These are phyloP conservation scores for Pythium graminicola DNA, from an alignment of 352 stramenopile genomes.

Conservation along the genomic window DNA sequence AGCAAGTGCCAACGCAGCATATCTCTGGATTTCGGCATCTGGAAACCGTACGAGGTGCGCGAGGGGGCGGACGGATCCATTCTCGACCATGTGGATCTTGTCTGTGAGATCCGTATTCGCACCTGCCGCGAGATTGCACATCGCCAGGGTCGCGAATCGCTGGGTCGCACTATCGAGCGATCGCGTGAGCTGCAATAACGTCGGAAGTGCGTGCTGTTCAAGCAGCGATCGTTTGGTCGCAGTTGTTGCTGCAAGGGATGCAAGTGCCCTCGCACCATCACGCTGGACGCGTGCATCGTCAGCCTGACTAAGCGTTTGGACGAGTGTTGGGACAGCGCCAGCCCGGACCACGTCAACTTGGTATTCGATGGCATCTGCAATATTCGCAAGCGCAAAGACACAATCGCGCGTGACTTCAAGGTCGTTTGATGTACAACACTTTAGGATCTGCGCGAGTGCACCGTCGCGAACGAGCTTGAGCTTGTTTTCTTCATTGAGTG, in stretches of 20 bases:
- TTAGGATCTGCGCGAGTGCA: conserved; percentile 85
- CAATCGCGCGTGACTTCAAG: conserved; percentile 90
- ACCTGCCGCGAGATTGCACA: conserved; percentile 89
- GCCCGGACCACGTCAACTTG: conserved; percentile 88
- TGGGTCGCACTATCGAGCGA: conserved; percentile 91
- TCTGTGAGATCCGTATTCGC: conserved; percentile 34
- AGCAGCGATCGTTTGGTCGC: conserved; percentile 84
- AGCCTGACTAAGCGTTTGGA: conserved; percentile 61
- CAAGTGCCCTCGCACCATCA: conserved; percentile 87
- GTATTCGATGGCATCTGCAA: conserved; percentile 86
- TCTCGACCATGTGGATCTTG: conserved; percentile 88
- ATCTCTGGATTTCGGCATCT: conserved; percentile 94
- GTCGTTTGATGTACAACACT: conserved; percentile 89
- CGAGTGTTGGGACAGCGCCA: conserved; percentile 74
- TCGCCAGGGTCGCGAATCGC: conserved; percentile 91
- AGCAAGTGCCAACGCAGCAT: conserved; percentile 89
- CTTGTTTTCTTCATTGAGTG: conserved; percentile 91
- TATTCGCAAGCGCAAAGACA: conserved; percentile 92
- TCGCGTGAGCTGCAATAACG: conserved; percentile 91
- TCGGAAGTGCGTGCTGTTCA: conserved; percentile 68
- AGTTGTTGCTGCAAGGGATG: conserved; percentile 86
- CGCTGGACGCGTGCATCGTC: conserved; percentile 93
- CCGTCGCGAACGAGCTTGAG: conserved; percentile 91
- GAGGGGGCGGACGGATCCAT: conserved; percentile 89
- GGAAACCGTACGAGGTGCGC: conserved; percentile 93